Conservation (phyloP, 2,329 filamentous ascomycete species). For the Tympanopsis confertula region DNA sequence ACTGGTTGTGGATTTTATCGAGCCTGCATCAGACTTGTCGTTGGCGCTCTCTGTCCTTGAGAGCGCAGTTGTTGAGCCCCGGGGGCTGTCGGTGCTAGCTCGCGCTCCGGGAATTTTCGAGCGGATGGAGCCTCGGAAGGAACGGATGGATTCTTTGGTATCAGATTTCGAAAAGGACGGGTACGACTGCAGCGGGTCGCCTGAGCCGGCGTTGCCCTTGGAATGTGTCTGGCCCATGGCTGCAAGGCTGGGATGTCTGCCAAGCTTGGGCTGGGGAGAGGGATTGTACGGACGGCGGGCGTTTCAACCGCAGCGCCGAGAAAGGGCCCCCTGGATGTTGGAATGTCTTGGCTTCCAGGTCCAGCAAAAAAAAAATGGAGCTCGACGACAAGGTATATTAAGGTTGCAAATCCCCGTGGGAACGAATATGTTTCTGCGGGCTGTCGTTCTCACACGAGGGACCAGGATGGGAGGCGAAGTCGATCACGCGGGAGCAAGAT, state of each 20-base stretch:
- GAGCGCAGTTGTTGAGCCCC: slow-evolving; percentile 57
- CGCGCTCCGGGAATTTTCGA: slow-evolving; percentile 72
- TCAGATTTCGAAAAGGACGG: slow-evolving; percentile 87
- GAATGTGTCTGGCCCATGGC: slow-evolving; percentile 1
- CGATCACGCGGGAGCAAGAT: no score
- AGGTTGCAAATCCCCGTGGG: no score
- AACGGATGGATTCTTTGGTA: slow-evolving; percentile 83
- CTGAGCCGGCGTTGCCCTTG: background rate
- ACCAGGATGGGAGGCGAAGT: no score
- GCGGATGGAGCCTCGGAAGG: slow-evolving; percentile 67
- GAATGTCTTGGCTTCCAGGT: no score
- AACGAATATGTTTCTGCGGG: no score
- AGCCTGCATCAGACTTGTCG: slow-evolving; percentile 64
- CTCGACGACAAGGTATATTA: no score
- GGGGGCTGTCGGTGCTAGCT: slow-evolving; percentile 67
- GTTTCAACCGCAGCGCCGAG: no score
- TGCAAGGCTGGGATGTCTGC: background rate
- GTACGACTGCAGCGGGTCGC: slow-evolving; percentile 65
- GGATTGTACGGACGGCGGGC: no score
- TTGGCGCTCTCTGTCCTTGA: slow-evolving; percentile 42
- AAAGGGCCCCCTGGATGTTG: no score
- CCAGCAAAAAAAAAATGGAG: no score
- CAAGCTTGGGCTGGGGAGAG: background rate
- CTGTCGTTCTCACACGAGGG: no score
- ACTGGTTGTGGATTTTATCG: slow-evolving; percentile 45